These are phyloP conservation scores for Diaporthe sp. DNA, from an alignment of 2,329 filamentous ascomycete genomes.

Conservation along the genomic window DNA sequence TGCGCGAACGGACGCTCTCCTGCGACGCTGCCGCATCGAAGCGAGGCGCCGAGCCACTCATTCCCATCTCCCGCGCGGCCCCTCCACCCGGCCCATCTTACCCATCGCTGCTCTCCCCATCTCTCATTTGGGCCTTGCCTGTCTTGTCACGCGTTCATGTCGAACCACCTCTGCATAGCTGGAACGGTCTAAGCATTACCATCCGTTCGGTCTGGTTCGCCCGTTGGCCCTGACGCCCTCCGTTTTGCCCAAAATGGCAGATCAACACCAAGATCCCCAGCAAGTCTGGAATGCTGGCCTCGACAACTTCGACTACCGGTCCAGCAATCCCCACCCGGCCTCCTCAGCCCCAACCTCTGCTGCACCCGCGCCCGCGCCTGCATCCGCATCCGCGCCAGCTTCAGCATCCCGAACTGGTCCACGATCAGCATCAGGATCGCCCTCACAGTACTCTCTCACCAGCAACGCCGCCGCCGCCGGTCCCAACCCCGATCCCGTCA, in stretches of 20 bases:
- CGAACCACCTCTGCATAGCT: slow-evolving; percentile 52
- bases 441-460: slow-evolving; percentile 31
- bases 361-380: slow-evolving; percentile 32
- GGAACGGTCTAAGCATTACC: slow-evolving; percentile 47
- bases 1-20: slow-evolving; percentile 23
- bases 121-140: slow-evolving; percentile 43
- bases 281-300: slow-evolving; percentile 37
- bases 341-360: slow-evolving; percentile 38
- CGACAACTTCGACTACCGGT: slow-evolving; percentile 40
- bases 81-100: slow-evolving; percentile 39
- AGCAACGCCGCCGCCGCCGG: slow-evolving; percentile 28
- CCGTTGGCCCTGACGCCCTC: slow-evolving; percentile 28
- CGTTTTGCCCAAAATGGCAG: slow-evolving; percentile 47
- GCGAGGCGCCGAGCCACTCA: slow-evolving; percentile 28
- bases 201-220: slow-evolving; percentile 29
- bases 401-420: slow-evolving; percentile 25
- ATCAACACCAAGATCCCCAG: slow-evolving; percentile 46
- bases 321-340: slow-evolving; percentile 37
- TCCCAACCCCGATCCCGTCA: slow-evolving; percentile 30
- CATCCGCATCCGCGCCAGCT: slow-evolving; percentile 35
- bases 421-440: slow-evolving; percentile 32
- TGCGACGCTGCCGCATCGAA: slow-evolving; percentile 27
- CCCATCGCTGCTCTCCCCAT: slow-evolving; percentile 31
- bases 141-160: slow-evolving; percentile 48
- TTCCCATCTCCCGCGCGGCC: slow-evolving; percentile 27